Percentiles rank a stretch among this genome's conserved stretches.
Conservation (phyloP, 2,329 filamentous ascomycete genomes). For the Akanthomyces muscarius region DNA sequence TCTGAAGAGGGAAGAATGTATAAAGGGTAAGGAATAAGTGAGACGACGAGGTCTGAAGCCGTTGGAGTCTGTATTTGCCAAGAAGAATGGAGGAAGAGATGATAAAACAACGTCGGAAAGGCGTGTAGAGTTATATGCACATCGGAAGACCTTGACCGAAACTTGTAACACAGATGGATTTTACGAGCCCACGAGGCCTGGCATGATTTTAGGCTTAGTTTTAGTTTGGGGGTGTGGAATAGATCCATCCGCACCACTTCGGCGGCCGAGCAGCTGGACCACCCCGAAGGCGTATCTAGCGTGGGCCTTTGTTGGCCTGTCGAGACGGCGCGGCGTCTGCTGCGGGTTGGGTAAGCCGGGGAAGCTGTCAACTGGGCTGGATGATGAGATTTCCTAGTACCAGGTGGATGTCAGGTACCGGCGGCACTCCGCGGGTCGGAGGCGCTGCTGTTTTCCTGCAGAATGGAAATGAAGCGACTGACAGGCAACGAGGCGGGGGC, state of each 20-base stretch:
- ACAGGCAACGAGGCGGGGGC: neutral
- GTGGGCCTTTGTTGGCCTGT: conserved; percentile 3
- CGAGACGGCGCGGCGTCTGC: conserved; percentile 6
- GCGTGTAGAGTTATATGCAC: conserved; percentile 10
- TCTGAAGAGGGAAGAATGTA: neutral
- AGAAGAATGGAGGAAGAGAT: neutral
- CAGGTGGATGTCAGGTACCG: neutral
- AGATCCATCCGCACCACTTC: conserved; percentile 17
- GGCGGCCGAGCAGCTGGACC: conserved; percentile 14
- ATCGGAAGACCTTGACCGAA: conserved; percentile 1
- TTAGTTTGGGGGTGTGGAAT: conserved; percentile 14
- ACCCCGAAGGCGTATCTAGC: conserved; percentile 11
- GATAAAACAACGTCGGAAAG: conserved; percentile 1
- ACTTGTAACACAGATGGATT: neutral
- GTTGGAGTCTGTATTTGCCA: neutral
- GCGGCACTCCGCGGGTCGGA: conserved; percentile 2
- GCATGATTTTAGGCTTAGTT: conserved; percentile 13
- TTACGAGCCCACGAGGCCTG: conserved; percentile 4
- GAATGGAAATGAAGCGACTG: neutral
- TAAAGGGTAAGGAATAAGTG: neutral
- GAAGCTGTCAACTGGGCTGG: neutral
- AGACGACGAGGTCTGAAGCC: neutral
- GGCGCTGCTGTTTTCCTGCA: neutral
- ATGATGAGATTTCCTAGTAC: neutral
- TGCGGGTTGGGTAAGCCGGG: conserved; percentile 6